Evolutionary conservation across 768 basidiomycete genomes (phyloP), one percentile per base, ranked within the genome.

Genomic region (Royoungia palumana): DNA sequence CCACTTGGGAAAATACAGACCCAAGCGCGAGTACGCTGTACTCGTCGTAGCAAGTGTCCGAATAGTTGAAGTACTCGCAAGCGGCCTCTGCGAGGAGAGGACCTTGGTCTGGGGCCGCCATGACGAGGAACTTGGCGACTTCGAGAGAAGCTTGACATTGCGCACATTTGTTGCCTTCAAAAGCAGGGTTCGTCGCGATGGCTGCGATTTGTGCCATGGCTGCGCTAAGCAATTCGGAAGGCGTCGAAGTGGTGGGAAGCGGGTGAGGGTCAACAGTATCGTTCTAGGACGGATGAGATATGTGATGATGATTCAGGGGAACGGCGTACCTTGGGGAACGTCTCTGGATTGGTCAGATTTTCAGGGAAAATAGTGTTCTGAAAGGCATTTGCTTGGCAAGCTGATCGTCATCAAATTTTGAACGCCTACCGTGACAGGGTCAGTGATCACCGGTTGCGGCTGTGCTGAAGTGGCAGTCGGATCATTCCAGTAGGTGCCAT

Each of bases 391-490:
- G 9, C 8, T 17, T 21, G 12, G 17, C 27, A 19, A 12, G 37
- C 14, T 9, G 43, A 24, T 20, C 27, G 28, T 12, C 11, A 12
- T 28, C 28, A 28, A 41, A 19, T n/a, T 57, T 51, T 35, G 21
- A 21, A 34, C 20, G 52, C 69, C 37, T 46, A 85, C 85, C 40
- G 75, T 73, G 34, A 85, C 76, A 4, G 83, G 81, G 63, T 88
- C 85, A 14, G 83, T 77, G 37, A 88, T 74, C 27, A 86, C 74
- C 3, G 85, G 85, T 61, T 87, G 85, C 5, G 79, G 79, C 63
- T 88, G 84, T 1, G 75, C 79, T 16, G 77, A 76, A 4, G 85
- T 87, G 16, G 77, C 81, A 4, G 82, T 86, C n/a, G 85, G 83
- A 50, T 76, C 65, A 60, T 86, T 85, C 69, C 79, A 84, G 63